These are phyloP conservation scores for Globisporangium camurandrum DNA, from an alignment of 352 stramenopile species.

Conservation along the genomic window DNA sequence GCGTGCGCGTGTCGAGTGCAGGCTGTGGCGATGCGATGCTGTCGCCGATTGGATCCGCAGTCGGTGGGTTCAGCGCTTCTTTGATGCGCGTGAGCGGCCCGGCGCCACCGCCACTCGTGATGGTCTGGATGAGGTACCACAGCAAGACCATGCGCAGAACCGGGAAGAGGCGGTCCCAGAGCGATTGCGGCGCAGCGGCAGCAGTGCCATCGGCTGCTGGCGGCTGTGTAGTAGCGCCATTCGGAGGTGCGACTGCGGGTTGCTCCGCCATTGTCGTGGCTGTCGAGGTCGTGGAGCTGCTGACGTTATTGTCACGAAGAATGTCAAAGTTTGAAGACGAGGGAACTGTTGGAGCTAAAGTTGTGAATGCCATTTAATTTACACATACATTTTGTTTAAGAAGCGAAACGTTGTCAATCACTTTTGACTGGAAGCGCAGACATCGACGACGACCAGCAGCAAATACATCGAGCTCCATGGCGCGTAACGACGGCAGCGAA, in stretches of 20 bases:
- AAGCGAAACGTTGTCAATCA: neutral
- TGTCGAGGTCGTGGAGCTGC: too few relatives aligned
- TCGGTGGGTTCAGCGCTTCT: slow-evolving; percentile 12
- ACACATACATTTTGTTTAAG: neutral
- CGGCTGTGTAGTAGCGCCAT: neutral
- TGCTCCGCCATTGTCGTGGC: neutral
- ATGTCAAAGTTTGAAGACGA: neutral
- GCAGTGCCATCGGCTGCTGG: slow-evolving; percentile 8
- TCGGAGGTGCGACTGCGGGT: neutral
- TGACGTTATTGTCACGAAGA: too few relatives aligned
- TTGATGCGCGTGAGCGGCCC: slow-evolving; percentile 8
- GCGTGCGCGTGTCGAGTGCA: neutral
- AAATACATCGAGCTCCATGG: slow-evolving; percentile 1
- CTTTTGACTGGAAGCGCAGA: neutral
- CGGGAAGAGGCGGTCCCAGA: slow-evolving; percentile 56
- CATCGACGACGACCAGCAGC: neutral
- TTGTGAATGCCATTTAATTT: neutral
- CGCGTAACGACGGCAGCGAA: neutral
- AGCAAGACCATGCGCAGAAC: slow-evolving; percentile 69
- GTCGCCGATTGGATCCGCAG: slow-evolving; percentile 11
- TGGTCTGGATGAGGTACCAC: slow-evolving; percentile 74
- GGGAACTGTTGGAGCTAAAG: neutral
- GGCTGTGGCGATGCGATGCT: neutral
- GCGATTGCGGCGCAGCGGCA: slow-evolving; percentile 20
- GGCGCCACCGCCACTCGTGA: slow-evolving; percentile 17